These are phyloP conservation scores for Epichloe typhina DNA, from an alignment of 2,329 filamentous ascomycete species.

Conservation along the genomic window DNA sequence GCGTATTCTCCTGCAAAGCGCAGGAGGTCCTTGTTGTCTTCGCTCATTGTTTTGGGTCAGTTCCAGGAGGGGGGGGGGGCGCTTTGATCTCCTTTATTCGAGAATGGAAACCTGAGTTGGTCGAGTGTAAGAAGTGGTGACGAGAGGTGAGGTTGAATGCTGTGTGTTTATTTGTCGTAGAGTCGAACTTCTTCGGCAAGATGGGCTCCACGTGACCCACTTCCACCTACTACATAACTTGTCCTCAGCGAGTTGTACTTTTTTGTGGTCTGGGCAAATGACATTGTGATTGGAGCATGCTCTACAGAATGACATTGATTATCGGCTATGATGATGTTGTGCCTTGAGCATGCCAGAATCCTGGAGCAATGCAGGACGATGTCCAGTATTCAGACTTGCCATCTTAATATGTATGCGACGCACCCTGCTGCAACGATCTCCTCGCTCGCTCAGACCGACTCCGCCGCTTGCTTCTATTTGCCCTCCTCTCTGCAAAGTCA, in stretches of 20 bases:
- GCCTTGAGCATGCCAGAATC: too few relatives aligned
- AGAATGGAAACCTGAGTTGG: too few relatives aligned
- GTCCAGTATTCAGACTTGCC: not conserved
- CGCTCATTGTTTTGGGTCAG: slow-evolving; percentile 15
- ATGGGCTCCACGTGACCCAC: slow-evolving; percentile 2
- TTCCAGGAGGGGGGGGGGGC: not conserved
- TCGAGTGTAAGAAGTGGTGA: too few relatives aligned
- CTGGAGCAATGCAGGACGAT: too few relatives aligned
- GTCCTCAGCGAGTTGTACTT: not conserved
- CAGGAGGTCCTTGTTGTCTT: slow-evolving; percentile 35
- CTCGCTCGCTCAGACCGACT: not conserved
- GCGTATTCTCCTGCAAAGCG: slow-evolving; percentile 46
- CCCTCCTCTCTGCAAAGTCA: slow-evolving; percentile 23
- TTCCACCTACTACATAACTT: not conserved
- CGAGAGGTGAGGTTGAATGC: not conserved
- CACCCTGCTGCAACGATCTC: not conserved
- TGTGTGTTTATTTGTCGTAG: not conserved
- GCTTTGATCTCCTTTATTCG: too few relatives aligned
- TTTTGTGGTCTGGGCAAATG: too few relatives aligned
- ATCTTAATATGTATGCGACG: slow-evolving; percentile 1
- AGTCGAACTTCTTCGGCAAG: not conserved
- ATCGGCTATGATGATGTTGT: too few relatives aligned
- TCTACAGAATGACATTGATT: too few relatives aligned
- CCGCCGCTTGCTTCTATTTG: slow-evolving; percentile 8
- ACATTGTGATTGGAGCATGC: too few relatives aligned